Base-by-base conservation (phyloP, 2,329 filamentous ascomycete species). In the Arthrobotrys sphaeroides region DNA sequence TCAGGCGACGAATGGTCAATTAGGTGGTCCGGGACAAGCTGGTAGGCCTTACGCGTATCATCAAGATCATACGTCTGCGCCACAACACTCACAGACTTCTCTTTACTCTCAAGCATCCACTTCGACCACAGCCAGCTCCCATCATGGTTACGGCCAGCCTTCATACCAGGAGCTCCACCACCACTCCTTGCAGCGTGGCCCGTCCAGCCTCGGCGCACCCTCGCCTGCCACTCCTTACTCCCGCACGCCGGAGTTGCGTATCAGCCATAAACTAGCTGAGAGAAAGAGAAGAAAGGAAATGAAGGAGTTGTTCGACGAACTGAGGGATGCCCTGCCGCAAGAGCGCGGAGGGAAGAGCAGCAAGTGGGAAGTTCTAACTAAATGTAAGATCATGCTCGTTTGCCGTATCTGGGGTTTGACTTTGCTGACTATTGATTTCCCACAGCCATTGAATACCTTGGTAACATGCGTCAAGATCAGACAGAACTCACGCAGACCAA, bases 291-390 rank as follows among this genome's bases (percentile, higher is more conserved):
- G 92, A 75, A 94, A 91, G 6, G 92, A 95, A 81, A 95, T 95
- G 92, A 95, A 95, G 83, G 90, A 92, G 80, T 84, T 95, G 0
- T 95, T 95, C 80, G 92, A 95, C 78, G 90, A 92, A 79, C 84
- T 95, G 6, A 88, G 92, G 78, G 90, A 91, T 78, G 85, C 93
- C 38, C 90, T 94, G 83, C 91, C 91, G 0, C 90, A 93, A 78
- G 91, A 92, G 79, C 88, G 92, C 13, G 92, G 92, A 0, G 90
- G 90, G 22, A 96, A 95, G 81, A 92, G 92, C 0, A 94, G 91
- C 78, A 96, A 96, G 79, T 96, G 92, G 92, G 92, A 96, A 79
- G 93, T 94, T 55, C 81, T 96, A 13, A 93, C 91, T 1, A 94
- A 94, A 85, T 91, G 92, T 94, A 84, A 77, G 86, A 81, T 18